A percentile compares a stretch with the other conserved stretches of the same genome.
These are phyloP conservation scores for Tulasnella sp. DNA, from an alignment of 768 basidiomycete species.

Conservation along the genomic window DNA sequence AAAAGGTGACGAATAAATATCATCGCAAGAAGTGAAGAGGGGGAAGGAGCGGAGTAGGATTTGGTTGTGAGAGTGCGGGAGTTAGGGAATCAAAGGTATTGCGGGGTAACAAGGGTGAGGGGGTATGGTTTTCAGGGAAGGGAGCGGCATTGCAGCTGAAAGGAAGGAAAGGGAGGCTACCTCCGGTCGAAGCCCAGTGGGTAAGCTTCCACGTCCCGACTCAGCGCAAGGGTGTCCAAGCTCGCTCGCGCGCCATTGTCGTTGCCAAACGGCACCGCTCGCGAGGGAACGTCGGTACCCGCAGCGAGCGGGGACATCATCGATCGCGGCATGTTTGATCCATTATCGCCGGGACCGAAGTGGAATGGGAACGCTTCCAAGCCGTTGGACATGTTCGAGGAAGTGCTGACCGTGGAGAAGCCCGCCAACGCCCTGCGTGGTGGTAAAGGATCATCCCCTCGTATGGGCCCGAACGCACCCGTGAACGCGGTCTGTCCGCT, in stretches of 20 bases:
- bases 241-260: slow-evolving; percentile 50
- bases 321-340: neutral
- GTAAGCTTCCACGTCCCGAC: slow-evolving; percentile 77
- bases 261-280: slow-evolving; percentile 44
- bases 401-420: neutral
- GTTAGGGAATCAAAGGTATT: neutral
- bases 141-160: neutral
- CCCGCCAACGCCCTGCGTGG: neutral
- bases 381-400: slow-evolving; percentile 26
- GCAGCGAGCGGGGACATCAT: slow-evolving; percentile 74
- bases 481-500: slow-evolving; percentile 40
- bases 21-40: neutral
- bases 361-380: slow-evolving; percentile 29
- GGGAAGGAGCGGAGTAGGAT: neutral
- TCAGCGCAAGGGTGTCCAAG: slow-evolving; percentile 78
- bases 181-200: slow-evolving; percentile 44
- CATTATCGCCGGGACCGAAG: slow-evolving; percentile 9
- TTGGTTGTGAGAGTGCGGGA: neutral
- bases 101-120: neutral
- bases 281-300: slow-evolving; percentile 65
- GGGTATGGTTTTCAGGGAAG: neutral
- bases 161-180: neutral
- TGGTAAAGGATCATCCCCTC: neutral
- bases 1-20: too few species aligned
- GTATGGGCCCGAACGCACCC: slow-evolving; percentile 38